These are phyloP conservation scores for Sugiyamaella qingdaonensis DNA, from an alignment of 805 yeast genomes.

Conservation along the genomic window DNA sequence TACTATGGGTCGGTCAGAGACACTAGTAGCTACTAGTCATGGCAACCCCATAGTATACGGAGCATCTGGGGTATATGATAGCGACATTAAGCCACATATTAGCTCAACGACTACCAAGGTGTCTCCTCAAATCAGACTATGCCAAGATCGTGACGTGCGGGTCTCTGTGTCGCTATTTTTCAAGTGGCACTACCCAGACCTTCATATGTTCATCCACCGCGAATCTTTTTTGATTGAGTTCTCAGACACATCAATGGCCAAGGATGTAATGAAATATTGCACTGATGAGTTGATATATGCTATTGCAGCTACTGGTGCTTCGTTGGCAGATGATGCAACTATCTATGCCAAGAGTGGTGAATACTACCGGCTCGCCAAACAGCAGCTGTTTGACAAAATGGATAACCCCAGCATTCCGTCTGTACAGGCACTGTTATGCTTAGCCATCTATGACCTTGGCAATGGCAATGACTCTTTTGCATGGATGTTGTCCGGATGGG, in stretches of 20 bases:
- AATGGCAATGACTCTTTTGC: not conserved
- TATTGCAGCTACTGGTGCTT: slow-evolving; percentile 3
- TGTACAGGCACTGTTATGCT: slow-evolving; percentile 1
- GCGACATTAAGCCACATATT: not conserved
- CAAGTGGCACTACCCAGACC: slow-evolving; percentile 3
- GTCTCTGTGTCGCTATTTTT: not conserved
- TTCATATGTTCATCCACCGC: slow-evolving; percentile 1
- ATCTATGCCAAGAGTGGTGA: not conserved
- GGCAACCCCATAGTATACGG: slow-evolving; percentile 1
- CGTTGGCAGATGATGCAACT: not conserved
- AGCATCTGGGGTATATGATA: slow-evolving; percentile 1
- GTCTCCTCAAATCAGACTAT: not conserved
- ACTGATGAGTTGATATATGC: slow-evolving; percentile 4
- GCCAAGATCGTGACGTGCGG: not conserved
- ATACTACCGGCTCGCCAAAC: not conserved
- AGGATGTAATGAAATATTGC: not conserved
- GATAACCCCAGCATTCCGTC: not conserved
- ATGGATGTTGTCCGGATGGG: slow-evolving; percentile 2
- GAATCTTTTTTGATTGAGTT: slow-evolving; percentile 3
- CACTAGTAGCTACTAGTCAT: not conserved
- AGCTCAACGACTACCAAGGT: not conserved
- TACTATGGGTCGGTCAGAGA: not conserved
- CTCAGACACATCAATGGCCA: not conserved
- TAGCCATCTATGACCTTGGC: not conserved
- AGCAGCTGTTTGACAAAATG: not conserved